Evolutionary conservation across 1,284 basidiomycete species (phyloP).

Genomic region (Ceratobasidium sp.): DNA sequence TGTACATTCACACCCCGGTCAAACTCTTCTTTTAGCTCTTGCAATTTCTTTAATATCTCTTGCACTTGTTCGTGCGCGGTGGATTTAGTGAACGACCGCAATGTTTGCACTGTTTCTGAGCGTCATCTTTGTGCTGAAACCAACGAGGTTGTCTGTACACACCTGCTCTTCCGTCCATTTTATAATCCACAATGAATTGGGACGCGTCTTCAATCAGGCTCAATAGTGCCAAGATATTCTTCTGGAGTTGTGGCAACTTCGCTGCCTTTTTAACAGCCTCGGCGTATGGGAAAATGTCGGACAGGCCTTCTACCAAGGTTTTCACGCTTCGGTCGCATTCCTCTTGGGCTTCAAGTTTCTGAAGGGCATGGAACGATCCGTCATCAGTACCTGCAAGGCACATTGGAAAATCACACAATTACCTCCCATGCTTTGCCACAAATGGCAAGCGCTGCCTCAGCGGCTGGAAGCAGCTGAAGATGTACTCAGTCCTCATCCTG

Average conservation of each 20-base stretch:
- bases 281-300: background rate
- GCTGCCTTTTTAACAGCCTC: background rate
- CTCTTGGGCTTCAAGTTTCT: constrained; percentile 12
- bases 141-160: background rate
- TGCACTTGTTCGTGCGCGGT: constrained; percentile 5
- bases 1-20: background rate
- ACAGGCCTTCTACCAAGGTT: background rate
- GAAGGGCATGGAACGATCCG: background rate
- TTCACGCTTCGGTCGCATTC: constrained; percentile 4
- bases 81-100: background rate
- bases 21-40: background rate
- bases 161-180: background rate
- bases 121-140: background rate
- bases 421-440: constrained; percentile 7
- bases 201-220: constrained; percentile 21
- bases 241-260: background rate
- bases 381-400: background rate
- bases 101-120: background rate
- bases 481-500: too few species aligned
- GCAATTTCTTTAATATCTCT: background rate
- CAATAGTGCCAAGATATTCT: background rate
- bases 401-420: background rate
- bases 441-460: background rate
- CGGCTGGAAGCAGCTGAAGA: background rate
- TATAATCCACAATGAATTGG: background rate